phyloP scores from a whole-genome alignment of 2,329 filamentous ascomycete genomes.

The Lecanosticta acicola region DNA sequence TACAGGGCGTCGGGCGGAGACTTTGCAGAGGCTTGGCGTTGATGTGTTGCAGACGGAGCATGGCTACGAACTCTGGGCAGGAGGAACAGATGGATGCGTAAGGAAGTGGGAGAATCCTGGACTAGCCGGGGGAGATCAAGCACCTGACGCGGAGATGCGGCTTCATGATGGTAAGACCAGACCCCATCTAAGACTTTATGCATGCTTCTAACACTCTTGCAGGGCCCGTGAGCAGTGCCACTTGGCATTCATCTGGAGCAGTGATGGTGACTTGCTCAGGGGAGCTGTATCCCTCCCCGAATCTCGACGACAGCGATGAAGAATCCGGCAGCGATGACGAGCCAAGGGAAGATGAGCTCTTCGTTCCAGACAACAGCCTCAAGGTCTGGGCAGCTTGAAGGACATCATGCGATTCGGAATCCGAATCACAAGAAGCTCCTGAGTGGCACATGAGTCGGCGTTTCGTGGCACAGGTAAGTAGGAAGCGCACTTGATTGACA shows the following conservation, averaged over 20 bases:
- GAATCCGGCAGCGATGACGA: constrained; percentile 5
- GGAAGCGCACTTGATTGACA: no score
- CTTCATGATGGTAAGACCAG: constrained; percentile 36
- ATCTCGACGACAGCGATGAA: not conserved
- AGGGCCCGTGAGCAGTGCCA: constrained; percentile 43
- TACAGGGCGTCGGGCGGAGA: constrained; percentile 38
- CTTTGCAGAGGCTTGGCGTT: constrained; percentile 53
- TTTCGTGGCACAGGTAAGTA: no score
- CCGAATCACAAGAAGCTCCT: no score
- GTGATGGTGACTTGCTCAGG: constrained; percentile 49
- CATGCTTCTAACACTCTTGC: not conserved
- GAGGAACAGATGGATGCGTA: constrained; percentile 50
- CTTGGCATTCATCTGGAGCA: constrained; percentile 43
- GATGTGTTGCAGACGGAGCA: constrained; percentile 42
- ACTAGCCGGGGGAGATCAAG: constrained; percentile 36
- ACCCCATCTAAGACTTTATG: not conserved
- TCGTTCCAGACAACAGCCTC: constrained; percentile 9
- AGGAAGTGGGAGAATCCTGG: constrained; percentile 45
- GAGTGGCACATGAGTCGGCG: no score
- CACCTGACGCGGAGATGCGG: constrained; percentile 40
- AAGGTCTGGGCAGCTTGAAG: constrained; percentile 11
- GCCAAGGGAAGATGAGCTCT: not conserved
- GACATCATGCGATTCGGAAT: no score
- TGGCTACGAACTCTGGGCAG: constrained; percentile 53
- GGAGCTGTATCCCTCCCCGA: constrained; percentile 22